Conservation (phyloP, 768 basidiomycete genomes). For the Paxillus involutus region DNA sequence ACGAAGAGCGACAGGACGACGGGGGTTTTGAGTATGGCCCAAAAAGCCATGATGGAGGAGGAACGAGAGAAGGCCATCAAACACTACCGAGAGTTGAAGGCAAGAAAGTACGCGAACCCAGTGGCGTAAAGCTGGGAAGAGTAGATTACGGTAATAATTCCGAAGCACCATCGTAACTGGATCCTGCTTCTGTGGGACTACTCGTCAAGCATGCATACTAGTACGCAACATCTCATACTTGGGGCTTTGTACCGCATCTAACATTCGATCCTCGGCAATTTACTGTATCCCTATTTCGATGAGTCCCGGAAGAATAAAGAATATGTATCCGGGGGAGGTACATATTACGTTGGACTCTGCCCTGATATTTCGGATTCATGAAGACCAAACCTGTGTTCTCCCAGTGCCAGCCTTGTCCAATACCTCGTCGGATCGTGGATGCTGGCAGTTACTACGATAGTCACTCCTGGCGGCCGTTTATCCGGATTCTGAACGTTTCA, state of each 20-base stretch:
- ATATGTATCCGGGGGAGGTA: neutral
- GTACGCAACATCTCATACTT: neutral
- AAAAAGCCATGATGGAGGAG: conserved; percentile 73
- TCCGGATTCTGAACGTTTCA: conserved; percentile 1
- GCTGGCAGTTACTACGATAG: too few relatives aligned
- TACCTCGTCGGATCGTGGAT: neutral
- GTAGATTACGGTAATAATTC: conserved; percentile 2
- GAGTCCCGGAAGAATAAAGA: neutral
- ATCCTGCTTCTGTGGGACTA: neutral
- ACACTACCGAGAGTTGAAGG: conserved; percentile 70
- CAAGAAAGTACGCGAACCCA: conserved; percentile 32
- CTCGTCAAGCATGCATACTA: conserved; percentile 2
- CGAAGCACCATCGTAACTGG: conserved; percentile 9
- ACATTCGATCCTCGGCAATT: conserved; percentile 3
- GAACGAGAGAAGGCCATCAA: conserved; percentile 71
- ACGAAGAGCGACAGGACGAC: conserved; percentile 20
- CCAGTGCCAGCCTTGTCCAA: neutral
- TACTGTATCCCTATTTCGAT: conserved; percentile 6
- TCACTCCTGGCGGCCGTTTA: neutral
- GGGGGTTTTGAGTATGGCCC: conserved; percentile 68
- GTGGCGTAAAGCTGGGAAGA: conserved; percentile 9
- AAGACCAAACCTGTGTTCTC: neutral
- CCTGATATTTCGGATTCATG: conserved; percentile 3
- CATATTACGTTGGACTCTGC: neutral
- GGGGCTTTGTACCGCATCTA: neutral